Base-by-base conservation (phyloP, 805 yeast species). In the Jamesozyma hellenica region DNA sequence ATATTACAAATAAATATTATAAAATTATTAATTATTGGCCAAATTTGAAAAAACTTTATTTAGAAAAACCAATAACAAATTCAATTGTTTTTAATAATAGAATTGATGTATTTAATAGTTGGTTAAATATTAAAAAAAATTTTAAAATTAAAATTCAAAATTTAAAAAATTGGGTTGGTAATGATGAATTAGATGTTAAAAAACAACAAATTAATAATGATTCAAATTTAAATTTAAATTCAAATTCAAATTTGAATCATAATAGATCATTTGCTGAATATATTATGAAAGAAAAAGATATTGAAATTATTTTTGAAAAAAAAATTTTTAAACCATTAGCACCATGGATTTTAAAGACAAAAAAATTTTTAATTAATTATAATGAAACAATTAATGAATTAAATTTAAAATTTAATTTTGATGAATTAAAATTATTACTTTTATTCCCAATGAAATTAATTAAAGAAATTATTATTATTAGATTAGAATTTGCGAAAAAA, bases 331-430 rank as follows among this genome's bases (percentile, higher is more conserved):
- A 67, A 2, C 79, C 82, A 1, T 66, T 85, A 26, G 77, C 82
- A 3, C 95, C 90, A 4, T 80, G 96, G 80, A 73, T 86, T 52
- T 72, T 75, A 41, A 85, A 87, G 53, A 80, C 94, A 0, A 82
- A 85, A 49, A 71, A 71, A n/a, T 75, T 90, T 2, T 77, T 77
- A 42, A 64, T 82, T 21, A 69, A 72, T 19, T 77, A 75, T 47
- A 75, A 79, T 12, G 73, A 72, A 4, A 64, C 71, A 30, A 82
- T 82, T 55, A 75, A 77, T 28, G 72, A 72, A 13, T 57, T 87
- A 53, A 83, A 84, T 34, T 59, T 92, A 31, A 94, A 94, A 0
- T 75, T 84, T 32, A 80, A 77, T 42, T 68, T 79, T 36, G 79
- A 78, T 30, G 71, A 73, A 33, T 64, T 92, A 35, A 72, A 80